Percentiles rank a stretch among this genome's conserved stretches.
phyloP scores from a whole-genome alignment of 225 moss, liverwort and hornwort genomes.

The Physcomitrium patens region DNA sequence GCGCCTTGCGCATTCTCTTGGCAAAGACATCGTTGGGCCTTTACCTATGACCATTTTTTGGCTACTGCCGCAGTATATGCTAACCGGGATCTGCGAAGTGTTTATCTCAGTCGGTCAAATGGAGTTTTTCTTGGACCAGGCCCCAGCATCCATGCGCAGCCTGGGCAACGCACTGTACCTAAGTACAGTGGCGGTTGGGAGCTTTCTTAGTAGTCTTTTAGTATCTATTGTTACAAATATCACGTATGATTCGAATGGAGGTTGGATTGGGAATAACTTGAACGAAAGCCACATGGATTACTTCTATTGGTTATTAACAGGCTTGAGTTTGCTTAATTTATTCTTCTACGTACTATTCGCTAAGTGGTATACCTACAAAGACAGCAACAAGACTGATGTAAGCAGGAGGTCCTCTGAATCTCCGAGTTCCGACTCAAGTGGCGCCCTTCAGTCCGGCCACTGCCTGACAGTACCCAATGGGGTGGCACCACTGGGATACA shows the following conservation, averaged over 20 bases:
- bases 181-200: constrained; percentile 61
- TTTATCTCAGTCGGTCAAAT: constrained; percentile 78
- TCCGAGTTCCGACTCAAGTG: constrained; percentile 62
- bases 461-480: constrained; percentile 46
- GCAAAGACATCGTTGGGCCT: neutral
- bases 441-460: constrained; percentile 44
- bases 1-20: constrained; percentile 28
- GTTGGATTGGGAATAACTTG: constrained; percentile 43
- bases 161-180: constrained; percentile 68
- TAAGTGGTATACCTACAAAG: constrained; percentile 81
- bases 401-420: constrained; percentile 42
- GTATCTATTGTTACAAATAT: constrained; percentile 59
- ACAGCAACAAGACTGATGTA: constrained; percentile 34
- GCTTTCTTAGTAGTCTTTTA: constrained; percentile 62
- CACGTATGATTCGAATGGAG: constrained; percentile 55
- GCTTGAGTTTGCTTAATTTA: constrained; percentile 76
- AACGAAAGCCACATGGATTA: constrained; percentile 25
- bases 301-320: constrained; percentile 38
- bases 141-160: constrained; percentile 70
- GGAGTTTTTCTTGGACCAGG: constrained; percentile 74
- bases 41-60: constrained; percentile 36
- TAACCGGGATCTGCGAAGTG: constrained; percentile 47
- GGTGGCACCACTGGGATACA: constrained; percentile 45
- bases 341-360: constrained; percentile 62
- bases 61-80: constrained; percentile 26